Percentiles rank a stretch among this genome's conserved stretches.
These are phyloP conservation scores for Silybum marianum DNA, from an alignment of 129 eudicot genomes.

Conservation along the genomic window DNA sequence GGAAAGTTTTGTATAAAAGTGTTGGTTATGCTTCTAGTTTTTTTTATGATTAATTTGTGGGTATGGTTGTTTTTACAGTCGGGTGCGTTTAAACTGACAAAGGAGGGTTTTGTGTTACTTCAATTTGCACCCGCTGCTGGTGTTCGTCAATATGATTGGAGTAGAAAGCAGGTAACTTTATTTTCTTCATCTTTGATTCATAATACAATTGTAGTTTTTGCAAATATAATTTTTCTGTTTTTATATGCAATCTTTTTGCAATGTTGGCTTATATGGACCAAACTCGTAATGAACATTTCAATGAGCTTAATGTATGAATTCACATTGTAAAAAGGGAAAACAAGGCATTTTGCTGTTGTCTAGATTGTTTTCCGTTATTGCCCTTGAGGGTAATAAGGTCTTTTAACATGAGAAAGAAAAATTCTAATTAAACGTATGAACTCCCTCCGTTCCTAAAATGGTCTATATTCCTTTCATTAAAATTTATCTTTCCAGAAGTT, in stretches of 20 bases:
- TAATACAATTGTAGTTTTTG: background rate
- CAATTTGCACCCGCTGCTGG: slow-evolving; percentile 93
- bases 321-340: background rate
- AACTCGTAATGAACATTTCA: background rate
- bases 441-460: background rate
- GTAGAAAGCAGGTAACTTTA: slow-evolving; percentile 72
- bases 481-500: background rate
- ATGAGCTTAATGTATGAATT: background rate
- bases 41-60: background rate
- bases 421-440: background rate
- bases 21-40: background rate
- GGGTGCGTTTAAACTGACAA: slow-evolving; percentile 76
- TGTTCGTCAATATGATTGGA: slow-evolving; percentile 92
- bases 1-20: background rate
- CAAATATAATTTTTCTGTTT: background rate
- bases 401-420: background rate
- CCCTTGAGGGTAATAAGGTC: background rate
- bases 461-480: background rate
- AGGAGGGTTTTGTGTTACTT: slow-evolving; percentile 78
- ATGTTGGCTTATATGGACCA: background rate
- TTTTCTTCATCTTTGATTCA: background rate
- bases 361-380: background rate
- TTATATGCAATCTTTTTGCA: background rate
- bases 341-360: background rate
- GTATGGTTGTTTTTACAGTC: slow-evolving; percentile 49